Base-by-base conservation (phyloP, 176 grass and related monocot species). In the Saccharum officinarum region DNA sequence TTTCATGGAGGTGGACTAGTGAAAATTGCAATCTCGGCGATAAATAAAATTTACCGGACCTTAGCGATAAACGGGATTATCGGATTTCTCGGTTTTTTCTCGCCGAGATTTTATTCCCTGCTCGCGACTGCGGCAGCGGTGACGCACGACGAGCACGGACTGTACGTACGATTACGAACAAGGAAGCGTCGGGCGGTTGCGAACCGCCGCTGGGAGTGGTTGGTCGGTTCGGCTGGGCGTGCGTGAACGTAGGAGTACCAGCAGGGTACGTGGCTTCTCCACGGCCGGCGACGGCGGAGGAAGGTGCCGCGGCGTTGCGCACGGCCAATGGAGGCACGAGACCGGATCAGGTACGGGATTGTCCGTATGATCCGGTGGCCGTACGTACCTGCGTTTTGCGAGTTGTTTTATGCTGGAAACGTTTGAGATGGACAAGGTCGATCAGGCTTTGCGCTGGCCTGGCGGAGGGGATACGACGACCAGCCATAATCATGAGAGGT, bases 291-390 rank as follows among this genome's bases (percentile, higher is more conserved):
- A 10, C 30, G 28, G 69, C 70, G 60, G 10, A 28, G 25, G 85
- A 87, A 87, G 69, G 60, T 86, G 77, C 84, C 13, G 22, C 20
- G 70, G 40, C 55, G 39, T 23, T 83, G 82, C 70, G 57, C 69
- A 37, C 13, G 54, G 55, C 10, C 55, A n/a, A n/a, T 10, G 52
- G 54, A 57, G 0, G 18, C 54, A 57, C 54, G 54, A 57, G 54
- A 22, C 20, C 54, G 54, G 20, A 60, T 60, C 22, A 23, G 55
- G 55, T 60, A 60, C 55, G 3, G 20, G 55, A 34, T 54, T 54
- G 12, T 79, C 39, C 25, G 70, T 74, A 64, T 34, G 18, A 33
- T 45, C 22, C 47, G 47, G 47, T 52, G 47, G 47, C 47, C 47
- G 47, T 52, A 52, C 18, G 37, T 28, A 2, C 59, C 38, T 20